Percentiles rank a stretch among this genome's conserved stretches.
phyloP scores from a whole-genome alignment of 176 grass and related monocot species.

The Aegilops tauschii region DNA sequence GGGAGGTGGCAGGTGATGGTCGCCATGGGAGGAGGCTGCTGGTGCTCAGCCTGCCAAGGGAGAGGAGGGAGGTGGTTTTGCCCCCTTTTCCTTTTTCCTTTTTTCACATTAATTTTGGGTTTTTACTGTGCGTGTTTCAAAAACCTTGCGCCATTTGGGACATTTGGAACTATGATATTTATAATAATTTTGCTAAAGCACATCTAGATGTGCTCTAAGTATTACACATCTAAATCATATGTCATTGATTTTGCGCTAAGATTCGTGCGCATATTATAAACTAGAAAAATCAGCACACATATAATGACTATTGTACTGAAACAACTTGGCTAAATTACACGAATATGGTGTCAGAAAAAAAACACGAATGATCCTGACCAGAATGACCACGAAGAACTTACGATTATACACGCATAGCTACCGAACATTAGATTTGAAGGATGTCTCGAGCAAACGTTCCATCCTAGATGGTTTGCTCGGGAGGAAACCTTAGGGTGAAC shows the following conservation, averaged over 20 bases:
- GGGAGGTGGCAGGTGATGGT: conserved; percentile 29
- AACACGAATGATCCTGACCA: neutral
- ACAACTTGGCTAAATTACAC: neutral
- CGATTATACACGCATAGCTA: no score
- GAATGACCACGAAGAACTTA: neutral
- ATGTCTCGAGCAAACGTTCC: no score
- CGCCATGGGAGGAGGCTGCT: conserved; percentile 39
- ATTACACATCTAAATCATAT: no score
- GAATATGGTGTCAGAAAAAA: no score
- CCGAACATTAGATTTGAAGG: no score
- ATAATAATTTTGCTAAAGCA: no score
- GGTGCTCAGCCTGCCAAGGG: neutral
- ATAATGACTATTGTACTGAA: neutral
- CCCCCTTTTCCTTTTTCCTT: neutral
- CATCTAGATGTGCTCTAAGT: no score
- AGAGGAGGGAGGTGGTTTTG: neutral
- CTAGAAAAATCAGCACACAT: neutral
- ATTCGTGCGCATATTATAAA: no score
- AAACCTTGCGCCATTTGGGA: neutral
- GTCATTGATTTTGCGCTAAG: no score
- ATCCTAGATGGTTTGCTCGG: no score
- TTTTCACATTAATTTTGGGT: neutral
- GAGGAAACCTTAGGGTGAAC: no score
- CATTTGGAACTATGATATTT: neutral
- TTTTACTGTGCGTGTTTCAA: neutral